phyloP scores from a whole-genome alignment of 129 eudicot species.

The Mikania micrantha region DNA sequence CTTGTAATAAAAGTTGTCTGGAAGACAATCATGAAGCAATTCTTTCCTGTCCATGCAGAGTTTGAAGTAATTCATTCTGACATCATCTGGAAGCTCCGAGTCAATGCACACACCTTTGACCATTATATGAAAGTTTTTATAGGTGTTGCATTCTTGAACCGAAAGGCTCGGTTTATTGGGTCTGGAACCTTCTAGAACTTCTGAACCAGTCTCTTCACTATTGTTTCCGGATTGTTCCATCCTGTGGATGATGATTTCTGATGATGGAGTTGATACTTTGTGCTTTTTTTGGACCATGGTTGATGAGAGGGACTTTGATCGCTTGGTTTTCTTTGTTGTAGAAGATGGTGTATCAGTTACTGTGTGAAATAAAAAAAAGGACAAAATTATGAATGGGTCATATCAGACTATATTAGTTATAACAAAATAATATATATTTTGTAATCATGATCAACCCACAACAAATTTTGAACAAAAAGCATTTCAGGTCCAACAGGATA shows the following conservation, averaged over 20 bases:
- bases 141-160: not conserved
- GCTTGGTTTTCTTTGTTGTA: constrained; percentile 18
- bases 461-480: not conserved
- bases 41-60: constrained; percentile 26
- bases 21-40: constrained; percentile 18
- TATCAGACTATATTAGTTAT: not conserved
- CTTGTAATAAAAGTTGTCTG: not conserved
- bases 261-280: constrained; percentile 1
- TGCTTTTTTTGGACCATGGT: not conserved
- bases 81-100: constrained; percentile 22
- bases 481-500: not conserved
- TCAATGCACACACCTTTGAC: constrained; percentile 20
- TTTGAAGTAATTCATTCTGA: constrained; percentile 21
- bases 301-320: constrained; percentile 1
- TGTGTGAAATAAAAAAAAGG: not conserved
- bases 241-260: not conserved
- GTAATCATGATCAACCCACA: not conserved
- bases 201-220: constrained; percentile 21
- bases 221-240: constrained; percentile 19
- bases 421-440: not conserved
- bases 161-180: not conserved
- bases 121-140: constrained; percentile 20
- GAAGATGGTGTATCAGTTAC: constrained; percentile 1
- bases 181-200: constrained; percentile 10
- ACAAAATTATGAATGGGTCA: not conserved